These are phyloP conservation scores for Cladophialophora exuberans DNA, from an alignment of 2,329 filamentous ascomycete species.

Conservation along the genomic window DNA sequence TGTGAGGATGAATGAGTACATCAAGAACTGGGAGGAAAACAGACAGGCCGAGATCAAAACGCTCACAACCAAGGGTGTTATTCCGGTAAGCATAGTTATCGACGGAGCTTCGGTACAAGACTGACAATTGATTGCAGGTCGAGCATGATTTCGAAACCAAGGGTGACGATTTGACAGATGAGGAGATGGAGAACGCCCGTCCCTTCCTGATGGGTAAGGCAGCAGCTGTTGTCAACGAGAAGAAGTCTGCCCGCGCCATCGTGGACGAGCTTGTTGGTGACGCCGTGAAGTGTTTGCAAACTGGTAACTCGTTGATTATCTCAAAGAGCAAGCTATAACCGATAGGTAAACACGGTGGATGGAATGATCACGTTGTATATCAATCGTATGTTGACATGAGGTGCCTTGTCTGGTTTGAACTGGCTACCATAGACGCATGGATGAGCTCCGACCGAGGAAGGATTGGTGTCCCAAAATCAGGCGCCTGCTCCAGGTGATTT, in stretches of 20 bases:
- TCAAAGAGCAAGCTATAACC: conserved; percentile 64
- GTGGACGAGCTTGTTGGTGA: conserved; percentile 92
- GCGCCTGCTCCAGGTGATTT: too few relatives aligned
- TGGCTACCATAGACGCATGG: too few relatives aligned
- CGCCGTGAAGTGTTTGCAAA: conserved; percentile 71
- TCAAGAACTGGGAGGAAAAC: conserved; percentile 94
- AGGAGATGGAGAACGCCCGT: conserved; percentile 86
- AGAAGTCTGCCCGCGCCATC: conserved; percentile 86
- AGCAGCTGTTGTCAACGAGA: conserved; percentile 89
- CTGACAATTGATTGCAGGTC: conserved; percentile 42
- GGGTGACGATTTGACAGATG: conserved; percentile 72
- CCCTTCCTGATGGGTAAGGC: conserved; percentile 97
- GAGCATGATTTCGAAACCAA: conserved; percentile 92
- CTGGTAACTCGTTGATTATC: conserved; percentile 67
- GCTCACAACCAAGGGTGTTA: conserved; percentile 82
- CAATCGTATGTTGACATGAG: too few relatives aligned
- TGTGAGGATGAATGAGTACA: conserved; percentile 92
- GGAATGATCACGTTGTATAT: too few relatives aligned
- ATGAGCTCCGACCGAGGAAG: too few relatives aligned
- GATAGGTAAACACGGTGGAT: not conserved
- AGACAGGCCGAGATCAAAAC: conserved; percentile 88
- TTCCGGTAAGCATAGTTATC: conserved; percentile 61
- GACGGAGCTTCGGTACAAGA: not conserved
- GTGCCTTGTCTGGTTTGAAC: too few relatives aligned
- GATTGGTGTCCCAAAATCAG: too few relatives aligned